Evolutionary conservation across 495 filamentous ascomycete species (phyloP), one percentile per base, ranked within the genome.

Genomic region (Neurospora sublineolata): DNA sequence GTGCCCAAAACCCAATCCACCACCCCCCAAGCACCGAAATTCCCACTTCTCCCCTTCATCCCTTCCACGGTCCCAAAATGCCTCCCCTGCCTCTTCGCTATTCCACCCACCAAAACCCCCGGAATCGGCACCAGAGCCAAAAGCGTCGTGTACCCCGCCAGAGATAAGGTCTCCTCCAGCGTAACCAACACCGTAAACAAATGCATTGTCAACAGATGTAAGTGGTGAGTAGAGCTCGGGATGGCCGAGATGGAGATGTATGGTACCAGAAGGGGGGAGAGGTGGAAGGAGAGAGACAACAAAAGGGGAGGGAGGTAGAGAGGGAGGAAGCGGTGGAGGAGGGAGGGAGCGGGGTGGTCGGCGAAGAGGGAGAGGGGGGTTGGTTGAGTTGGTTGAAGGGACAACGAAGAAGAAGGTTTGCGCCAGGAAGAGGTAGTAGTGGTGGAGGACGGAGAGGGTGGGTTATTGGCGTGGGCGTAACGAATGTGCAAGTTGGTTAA

Each of bases 131-230:
- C 52, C 52, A 64, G 27, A 7, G 52, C 33, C 7, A 64, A 36
- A 3, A 64, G 14, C 6, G 89, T 79, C 14, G 82, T 87, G 80
- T 97, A 97, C 20, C 94, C 94, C 6, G 88, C 93, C 80, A 90
- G 90, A 3, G 89, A 83, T 72, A 94, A 86, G 3, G 88, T 89
- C 74, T 97, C 93, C 74, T 97, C 92, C 3, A 95, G 69, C 0
- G 91, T 93, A 67, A 90, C 82, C 41, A 93, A 60, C 2, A 86
- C 82, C 16, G 92, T 79, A 72, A 92, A 91, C 27, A 94, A 42
- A 68, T 93, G 84, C 83, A 89, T 97, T 1, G 92, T 94, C 69
- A 97, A 83, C 68, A 96, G 83, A 80, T 97, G 94, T 69, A 96
- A 84, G 77, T 93, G 91, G 72, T 89, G 77, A 82, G 16, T 90